Percentiles rank a stretch among this genome's conserved stretches.
Evolutionary conservation across 2,329 filamentous ascomycete genomes (phyloP).

Genomic region (Ceratocystis papillata): DNA sequence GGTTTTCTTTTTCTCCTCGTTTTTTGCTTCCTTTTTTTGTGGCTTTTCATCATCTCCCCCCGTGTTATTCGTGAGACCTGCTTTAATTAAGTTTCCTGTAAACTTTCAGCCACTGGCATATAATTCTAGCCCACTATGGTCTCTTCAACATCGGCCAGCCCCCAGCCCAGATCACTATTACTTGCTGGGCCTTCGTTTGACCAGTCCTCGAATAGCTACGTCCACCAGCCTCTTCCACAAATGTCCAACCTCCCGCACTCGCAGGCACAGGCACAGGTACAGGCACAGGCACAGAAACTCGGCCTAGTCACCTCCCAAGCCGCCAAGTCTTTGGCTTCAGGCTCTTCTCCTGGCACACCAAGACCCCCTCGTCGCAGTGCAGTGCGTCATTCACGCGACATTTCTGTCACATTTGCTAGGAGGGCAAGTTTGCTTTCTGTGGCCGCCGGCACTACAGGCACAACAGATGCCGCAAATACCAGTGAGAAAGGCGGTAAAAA

Average conservation of each 20-base stretch:
- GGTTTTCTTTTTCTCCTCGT: background rate
- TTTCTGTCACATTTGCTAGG: background rate
- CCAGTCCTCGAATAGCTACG: background rate
- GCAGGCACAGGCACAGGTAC: too few species aligned
- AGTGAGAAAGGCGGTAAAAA: background rate
- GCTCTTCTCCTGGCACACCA: constrained; percentile 5
- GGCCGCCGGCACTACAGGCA: background rate
- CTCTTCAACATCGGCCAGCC: background rate
- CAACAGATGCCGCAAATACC: too few species aligned
- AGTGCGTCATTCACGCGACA: constrained; percentile 7
- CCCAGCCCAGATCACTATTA: background rate
- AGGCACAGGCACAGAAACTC: background rate
- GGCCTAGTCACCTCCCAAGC: background rate
- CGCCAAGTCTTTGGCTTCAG: background rate
- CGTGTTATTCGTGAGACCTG: background rate
- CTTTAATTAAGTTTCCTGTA: background rate
- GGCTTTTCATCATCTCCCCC: background rate
- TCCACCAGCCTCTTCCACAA: background rate
- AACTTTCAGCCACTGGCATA: background rate
- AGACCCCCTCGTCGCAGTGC: background rate
- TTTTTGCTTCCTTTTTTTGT: background rate
- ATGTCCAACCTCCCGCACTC: too few species aligned
- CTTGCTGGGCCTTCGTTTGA: background rate
- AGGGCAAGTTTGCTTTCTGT: background rate
- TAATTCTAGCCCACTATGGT: background rate